phyloP scores from a whole-genome alignment of 306 rosid species.

The Vigna nakashimae region DNA sequence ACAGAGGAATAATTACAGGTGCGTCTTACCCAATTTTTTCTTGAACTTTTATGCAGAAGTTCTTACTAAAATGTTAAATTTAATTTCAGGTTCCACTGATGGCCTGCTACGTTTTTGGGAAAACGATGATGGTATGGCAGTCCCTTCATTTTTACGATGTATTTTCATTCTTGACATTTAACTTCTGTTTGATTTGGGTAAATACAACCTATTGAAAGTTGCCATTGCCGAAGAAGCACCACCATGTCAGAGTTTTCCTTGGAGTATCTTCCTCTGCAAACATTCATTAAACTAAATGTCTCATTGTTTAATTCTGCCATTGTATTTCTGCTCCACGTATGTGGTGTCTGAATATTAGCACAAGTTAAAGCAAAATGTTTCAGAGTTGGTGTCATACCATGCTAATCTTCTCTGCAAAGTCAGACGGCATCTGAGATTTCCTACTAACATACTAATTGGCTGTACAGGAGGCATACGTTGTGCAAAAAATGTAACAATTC shows the following conservation, averaged over 20 bases:
- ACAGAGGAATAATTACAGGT: conserved; percentile 94
- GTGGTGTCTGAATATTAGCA: conserved; percentile 33
- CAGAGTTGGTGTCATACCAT: not conserved
- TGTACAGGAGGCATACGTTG: conserved; percentile 86
- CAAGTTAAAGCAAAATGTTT: conserved; percentile 18
- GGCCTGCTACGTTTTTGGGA: conserved; percentile 98
- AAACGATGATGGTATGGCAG: conserved; percentile 83
- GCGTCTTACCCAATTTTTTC: conserved; percentile 19
- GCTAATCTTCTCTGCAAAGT: conserved; percentile 34
- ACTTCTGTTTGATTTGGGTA: conserved; percentile 19
- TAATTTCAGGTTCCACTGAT: conserved; percentile 87
- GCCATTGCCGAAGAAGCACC: conserved; percentile 32
- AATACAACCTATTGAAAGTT: conserved; percentile 18
- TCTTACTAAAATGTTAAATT: conserved; percentile 44
- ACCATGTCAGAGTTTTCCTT: conserved; percentile 12
- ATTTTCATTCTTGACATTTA: conserved; percentile 41
- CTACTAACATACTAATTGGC: conserved; percentile 31
- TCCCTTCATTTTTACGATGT: conserved; percentile 31
- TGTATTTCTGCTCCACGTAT: conserved; percentile 15
- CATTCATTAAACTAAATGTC: conserved; percentile 31
- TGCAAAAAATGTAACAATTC: conserved; percentile 89
- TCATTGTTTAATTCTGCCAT: conserved; percentile 23
- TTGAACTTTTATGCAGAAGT: not conserved
- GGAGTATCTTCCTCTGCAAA: conserved; percentile 23
- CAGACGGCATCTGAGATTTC: conserved; percentile 14